Evolutionary conservation across 1,139 yeast species (phyloP), one percentile per base, ranked within the genome.

Genomic region (Pichia sp.): DNA sequence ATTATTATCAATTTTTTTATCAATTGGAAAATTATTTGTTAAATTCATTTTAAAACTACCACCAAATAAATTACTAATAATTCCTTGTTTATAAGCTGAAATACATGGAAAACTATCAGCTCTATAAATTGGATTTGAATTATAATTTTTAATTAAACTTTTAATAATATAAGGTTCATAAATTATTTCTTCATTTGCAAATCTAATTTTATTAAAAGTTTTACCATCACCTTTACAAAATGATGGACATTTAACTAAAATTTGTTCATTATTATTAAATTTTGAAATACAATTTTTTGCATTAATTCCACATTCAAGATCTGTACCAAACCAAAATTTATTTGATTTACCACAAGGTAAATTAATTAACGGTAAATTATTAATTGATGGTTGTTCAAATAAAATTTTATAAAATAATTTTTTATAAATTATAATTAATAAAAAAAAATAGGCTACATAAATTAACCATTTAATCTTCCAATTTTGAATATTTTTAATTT

Each of bases 91-190:
- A 3, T 86, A 79, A 0, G 95, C 97, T 1, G 97, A 83, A 0
- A 90, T 94, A 66, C 98, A 92, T 0, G 92, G 82, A 60, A 72
- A 89, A 0, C 96, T 86, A 65, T 92, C 98, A 0, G 88, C 92
- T 52, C 98, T 72, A 60, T 88, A 92, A 0, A 89, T 88, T 18
- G 18, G 18, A 5, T 43, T 45, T 4, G 38, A 34, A 5, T 39
- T 11, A 8, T 35, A 41, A 3, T 18, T 7, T n/a, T 39, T 27
- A 7, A 39, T 31, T 1, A 86, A 92, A 11, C 94, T 92, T 2
- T 97, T 97, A 39, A 90, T 76, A 37, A 81, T 79, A 59, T 73
- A 86, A 1, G 88, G 86, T 47, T 82, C 66, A 60, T 90, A 86
- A 58, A 86, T 85, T 36, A 86, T 71, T 54, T 78, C 67, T 48